These are phyloP conservation scores for Aristolochia californica DNA, from an alignment of 164 flowering plant species.

Conservation along the genomic window DNA sequence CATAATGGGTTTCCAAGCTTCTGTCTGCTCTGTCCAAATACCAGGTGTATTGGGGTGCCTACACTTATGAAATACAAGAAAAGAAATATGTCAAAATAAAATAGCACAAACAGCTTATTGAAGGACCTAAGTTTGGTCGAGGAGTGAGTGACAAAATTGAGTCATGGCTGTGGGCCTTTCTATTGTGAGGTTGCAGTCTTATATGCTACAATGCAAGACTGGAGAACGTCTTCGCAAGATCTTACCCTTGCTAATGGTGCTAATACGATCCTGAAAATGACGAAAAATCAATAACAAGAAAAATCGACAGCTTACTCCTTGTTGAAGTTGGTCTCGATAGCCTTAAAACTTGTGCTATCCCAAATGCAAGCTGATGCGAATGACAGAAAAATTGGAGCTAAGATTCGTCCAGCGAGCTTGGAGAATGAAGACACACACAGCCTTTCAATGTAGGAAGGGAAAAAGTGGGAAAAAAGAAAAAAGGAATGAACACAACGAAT, in stretches of 20 bases:
- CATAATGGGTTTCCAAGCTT: conserved; percentile 27
- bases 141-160: too few relatives aligned
- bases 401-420: too few relatives aligned
- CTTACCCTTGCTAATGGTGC: conserved; percentile 49
- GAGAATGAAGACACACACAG: too few relatives aligned
- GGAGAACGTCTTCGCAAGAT: conserved; percentile 35
- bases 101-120: background rate
- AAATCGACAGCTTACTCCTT: background rate
- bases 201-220: too few relatives aligned
- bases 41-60: conserved; percentile 23
- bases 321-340: background rate
- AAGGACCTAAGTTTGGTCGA: too few relatives aligned
- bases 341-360: background rate
- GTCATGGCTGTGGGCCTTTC: too few relatives aligned
- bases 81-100: background rate
- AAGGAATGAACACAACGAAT: background rate
- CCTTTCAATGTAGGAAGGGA: background rate
- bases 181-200: too few relatives aligned
- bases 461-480: background rate
- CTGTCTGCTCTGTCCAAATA: conserved; percentile 25
- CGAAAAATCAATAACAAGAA: background rate
- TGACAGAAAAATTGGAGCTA: too few relatives aligned
- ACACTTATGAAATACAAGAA: background rate
- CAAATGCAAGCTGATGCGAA: too few relatives aligned
- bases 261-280: conserved; percentile 30